Percentiles rank a stretch among this genome's conserved stretches.
Evolutionary conservation across 1,284 basidiomycete species (phyloP).

Genomic region (Inonotus obliquus): DNA sequence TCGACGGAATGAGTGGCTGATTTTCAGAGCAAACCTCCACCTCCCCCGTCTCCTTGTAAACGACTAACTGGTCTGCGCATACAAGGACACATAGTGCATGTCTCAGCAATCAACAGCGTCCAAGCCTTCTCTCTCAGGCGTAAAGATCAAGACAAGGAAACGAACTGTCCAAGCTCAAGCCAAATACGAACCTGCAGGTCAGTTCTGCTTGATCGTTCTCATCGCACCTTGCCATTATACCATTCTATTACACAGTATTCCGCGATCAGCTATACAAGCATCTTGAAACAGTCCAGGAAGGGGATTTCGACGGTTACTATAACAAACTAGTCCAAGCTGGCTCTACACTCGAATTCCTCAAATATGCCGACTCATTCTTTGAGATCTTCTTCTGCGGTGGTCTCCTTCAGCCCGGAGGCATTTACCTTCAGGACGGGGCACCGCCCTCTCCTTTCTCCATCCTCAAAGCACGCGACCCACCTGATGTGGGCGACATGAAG

Average conservation of each 20-base stretch:
- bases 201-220: not conserved
- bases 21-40: not conserved
- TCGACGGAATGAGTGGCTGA: not conserved
- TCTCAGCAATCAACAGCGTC: slow-evolving; percentile 76
- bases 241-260: slow-evolving; percentile 60
- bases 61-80: not conserved
- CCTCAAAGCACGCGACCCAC: slow-evolving; percentile 75
- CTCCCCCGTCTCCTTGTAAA: not conserved
- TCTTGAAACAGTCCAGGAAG: slow-evolving; percentile 78
- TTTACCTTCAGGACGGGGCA: slow-evolving; percentile 83
- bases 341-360: slow-evolving; percentile 87
- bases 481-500: slow-evolving; percentile 80
- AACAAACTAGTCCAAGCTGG: slow-evolving; percentile 90
- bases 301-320: slow-evolving; percentile 80
- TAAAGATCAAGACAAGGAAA: slow-evolving; percentile 85
- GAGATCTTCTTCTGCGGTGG: slow-evolving; percentile 93
- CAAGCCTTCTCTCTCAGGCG: slow-evolving; percentile 85
- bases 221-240: slow-evolving; percentile 16
- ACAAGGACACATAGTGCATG: slow-evolving; percentile 52
- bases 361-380: slow-evolving; percentile 94
- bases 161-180: slow-evolving; percentile 83
- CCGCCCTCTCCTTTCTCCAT: slow-evolving; percentile 80
- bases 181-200: slow-evolving; percentile 79
- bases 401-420: slow-evolving; percentile 92
- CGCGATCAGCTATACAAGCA: slow-evolving; percentile 94